Conservation (phyloP, 129 eudicot genomes). For the Flaveria bidentis region DNA sequence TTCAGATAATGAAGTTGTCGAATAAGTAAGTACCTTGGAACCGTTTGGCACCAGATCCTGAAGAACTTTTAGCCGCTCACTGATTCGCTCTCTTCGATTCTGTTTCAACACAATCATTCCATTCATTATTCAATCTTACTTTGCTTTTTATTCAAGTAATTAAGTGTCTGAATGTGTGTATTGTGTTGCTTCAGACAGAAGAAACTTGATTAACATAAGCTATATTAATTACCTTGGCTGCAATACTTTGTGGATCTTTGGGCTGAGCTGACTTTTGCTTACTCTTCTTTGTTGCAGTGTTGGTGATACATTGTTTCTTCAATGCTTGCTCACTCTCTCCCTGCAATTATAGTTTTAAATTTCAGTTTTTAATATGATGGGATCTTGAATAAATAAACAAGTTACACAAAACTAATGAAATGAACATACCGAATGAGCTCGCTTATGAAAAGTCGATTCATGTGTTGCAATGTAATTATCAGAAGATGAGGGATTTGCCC, state of each 20-base stretch:
- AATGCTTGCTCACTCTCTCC: slow-evolving; percentile 63
- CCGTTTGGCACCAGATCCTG: slow-evolving; percentile 99
- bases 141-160: slow-evolving; percentile 21
- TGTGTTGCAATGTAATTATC: slow-evolving; percentile 34
- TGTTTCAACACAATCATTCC: slow-evolving; percentile 39
- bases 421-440: slow-evolving; percentile 53
- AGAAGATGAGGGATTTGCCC: slow-evolving; percentile 52
- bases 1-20: not conserved
- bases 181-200: not conserved
- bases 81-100: slow-evolving; percentile 96
- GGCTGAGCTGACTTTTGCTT: slow-evolving; percentile 60
- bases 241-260: slow-evolving; percentile 95
- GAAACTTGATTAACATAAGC: not conserved
- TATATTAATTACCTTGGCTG: slow-evolving; percentile 68
- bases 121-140: not conserved
- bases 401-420: not conserved
- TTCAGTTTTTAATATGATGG: not conserved
- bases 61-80: slow-evolving; percentile 82
- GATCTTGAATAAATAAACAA: not conserved
- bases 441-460: slow-evolving; percentile 59
- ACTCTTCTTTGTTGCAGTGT: slow-evolving; percentile 50
- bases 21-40: slow-evolving; percentile 61
- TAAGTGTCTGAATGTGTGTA: not conserved
- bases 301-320: slow-evolving; percentile 73
- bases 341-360: slow-evolving; percentile 32